These are phyloP conservation scores for Pseudocercospora pini-densiflorae DNA, from an alignment of 2,329 filamentous ascomycete species.

Conservation along the genomic window DNA sequence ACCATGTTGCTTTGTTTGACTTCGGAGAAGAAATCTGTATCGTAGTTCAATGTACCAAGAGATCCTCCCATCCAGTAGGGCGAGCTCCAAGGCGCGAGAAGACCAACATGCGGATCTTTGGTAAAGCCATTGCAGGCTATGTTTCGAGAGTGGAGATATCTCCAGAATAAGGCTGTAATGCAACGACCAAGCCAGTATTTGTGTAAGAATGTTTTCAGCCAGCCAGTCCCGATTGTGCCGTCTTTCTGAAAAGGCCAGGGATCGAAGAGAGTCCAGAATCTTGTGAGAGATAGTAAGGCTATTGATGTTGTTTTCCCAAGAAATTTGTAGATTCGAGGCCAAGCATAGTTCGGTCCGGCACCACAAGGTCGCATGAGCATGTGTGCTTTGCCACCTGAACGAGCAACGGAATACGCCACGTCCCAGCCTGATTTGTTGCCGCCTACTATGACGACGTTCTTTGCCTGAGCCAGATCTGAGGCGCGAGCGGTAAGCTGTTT, in stretches of 20 bases:
- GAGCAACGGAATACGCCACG: slow-evolving; percentile 61
- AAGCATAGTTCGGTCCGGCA: slow-evolving; percentile 62
- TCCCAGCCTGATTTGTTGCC: slow-evolving; percentile 67
- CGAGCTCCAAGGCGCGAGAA: slow-evolving; percentile 11
- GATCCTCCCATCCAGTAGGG: slow-evolving; percentile 17
- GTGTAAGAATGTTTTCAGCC: slow-evolving; percentile 60
- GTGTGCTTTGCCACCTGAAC: slow-evolving; percentile 55
- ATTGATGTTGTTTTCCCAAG: slow-evolving; percentile 62
- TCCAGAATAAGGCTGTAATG: slow-evolving; percentile 60
- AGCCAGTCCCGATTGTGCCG: slow-evolving; percentile 60
- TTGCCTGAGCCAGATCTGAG: slow-evolving; percentile 40
- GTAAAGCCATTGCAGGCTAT: not conserved
- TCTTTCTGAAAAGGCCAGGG: slow-evolving; percentile 70
- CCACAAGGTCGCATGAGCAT: slow-evolving; percentile 62
- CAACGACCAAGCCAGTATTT: slow-evolving; percentile 58
- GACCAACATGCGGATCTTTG: not conserved
- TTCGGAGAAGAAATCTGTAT: slow-evolving; percentile 28
- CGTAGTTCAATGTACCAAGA: slow-evolving; percentile 14
- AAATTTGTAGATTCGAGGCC: slow-evolving; percentile 65
- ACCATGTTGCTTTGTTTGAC: slow-evolving; percentile 6
- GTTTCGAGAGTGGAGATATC: slow-evolving; percentile 48
- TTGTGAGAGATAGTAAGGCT: slow-evolving; percentile 67
- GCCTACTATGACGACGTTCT: slow-evolving; percentile 59
- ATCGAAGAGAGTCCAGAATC: slow-evolving; percentile 72
- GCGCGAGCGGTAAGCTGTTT: slow-evolving; percentile 52